Conservation (phyloP, 345 rosid genomes). For the Linum lewisii region DNA sequence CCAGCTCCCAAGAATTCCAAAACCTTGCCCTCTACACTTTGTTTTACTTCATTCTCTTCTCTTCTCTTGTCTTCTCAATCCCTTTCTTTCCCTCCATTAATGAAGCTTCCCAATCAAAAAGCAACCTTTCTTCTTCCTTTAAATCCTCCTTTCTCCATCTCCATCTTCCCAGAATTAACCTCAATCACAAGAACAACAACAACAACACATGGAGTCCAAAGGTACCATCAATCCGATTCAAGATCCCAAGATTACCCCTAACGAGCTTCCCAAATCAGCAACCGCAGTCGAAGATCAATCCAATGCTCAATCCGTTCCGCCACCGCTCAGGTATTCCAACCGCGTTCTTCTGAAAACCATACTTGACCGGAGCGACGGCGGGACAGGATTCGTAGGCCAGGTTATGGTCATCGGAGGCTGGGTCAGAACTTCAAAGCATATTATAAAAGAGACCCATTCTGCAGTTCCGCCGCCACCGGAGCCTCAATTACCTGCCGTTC, state of each 20-base stretch:
- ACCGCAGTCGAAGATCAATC: neutral
- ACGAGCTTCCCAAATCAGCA: neutral
- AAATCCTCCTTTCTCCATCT: conserved; percentile 13
- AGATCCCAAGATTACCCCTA: neutral
- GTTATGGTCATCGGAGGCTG: conserved; percentile 78
- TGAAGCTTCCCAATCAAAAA: conserved; percentile 32
- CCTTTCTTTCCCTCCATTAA: conserved; percentile 35
- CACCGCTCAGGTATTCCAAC: conserved; percentile 39
- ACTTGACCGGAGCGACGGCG: conserved; percentile 37
- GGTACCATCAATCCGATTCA: neutral
- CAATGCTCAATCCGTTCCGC: conserved; percentile 3
- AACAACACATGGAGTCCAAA: neutral
- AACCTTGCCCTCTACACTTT: conserved; percentile 30
- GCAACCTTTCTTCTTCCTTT: conserved; percentile 29
- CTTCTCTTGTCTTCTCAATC: conserved; percentile 27
- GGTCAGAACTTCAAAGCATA: conserved; percentile 69
- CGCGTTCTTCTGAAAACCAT: conserved; percentile 51
- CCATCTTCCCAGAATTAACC: neutral
- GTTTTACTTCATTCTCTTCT: conserved; percentile 21
- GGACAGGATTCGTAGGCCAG: conserved; percentile 31
- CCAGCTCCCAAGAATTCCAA: conserved; percentile 52
- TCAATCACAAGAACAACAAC: neutral
- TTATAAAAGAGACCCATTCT: conserved; percentile 29
- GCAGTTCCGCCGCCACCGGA: conserved; percentile 10
- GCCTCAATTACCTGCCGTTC: conserved; percentile 1